These are phyloP conservation scores for Bipolaris cookei DNA, from an alignment of 2,329 filamentous ascomycete species.

Conservation along the genomic window DNA sequence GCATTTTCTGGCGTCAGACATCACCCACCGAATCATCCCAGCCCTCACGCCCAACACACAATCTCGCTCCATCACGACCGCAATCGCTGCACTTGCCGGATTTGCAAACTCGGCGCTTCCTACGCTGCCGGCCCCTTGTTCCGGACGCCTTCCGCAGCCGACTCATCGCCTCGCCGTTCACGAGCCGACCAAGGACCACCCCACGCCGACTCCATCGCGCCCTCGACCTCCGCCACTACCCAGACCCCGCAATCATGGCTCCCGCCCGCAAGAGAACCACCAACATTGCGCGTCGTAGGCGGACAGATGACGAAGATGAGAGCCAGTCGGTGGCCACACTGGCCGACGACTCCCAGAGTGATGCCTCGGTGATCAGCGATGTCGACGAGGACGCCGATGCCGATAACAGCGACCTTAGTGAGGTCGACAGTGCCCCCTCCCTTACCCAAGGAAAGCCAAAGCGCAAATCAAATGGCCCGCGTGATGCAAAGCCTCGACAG, in stretches of 20 bases:
- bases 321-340: conserved; percentile 54
- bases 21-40: conserved; percentile 31
- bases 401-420: conserved; percentile 65
- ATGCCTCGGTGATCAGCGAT: conserved; percentile 64
- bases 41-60: conserved; percentile 25
- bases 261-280: conserved; percentile 45
- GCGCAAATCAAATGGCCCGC: conserved; percentile 47
- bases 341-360: conserved; percentile 68
- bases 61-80: conserved; percentile 38
- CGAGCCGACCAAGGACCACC: conserved; percentile 30
- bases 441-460: conserved; percentile 47
- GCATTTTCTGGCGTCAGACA: conserved; percentile 47
- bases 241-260: conserved; percentile 42
- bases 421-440: conserved; percentile 53
- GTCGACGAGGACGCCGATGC: conserved; percentile 64
- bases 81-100: conserved; percentile 29
- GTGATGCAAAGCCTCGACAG: conserved; percentile 40
- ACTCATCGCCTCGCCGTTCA: conserved; percentile 29
- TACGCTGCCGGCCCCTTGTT: conserved; percentile 19
- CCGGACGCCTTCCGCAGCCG: conserved; percentile 32
- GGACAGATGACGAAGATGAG: conserved; percentile 50
- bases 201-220: conserved; percentile 28
- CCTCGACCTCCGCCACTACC: conserved; percentile 17
- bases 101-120: conserved; percentile 22
- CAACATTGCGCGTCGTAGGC: conserved; percentile 47